Percentiles rank a stretch among this genome's conserved stretches.
Evolutionary conservation across 2,329 filamentous ascomycete genomes (phyloP).

Genomic region (Fusarium sp.): DNA sequence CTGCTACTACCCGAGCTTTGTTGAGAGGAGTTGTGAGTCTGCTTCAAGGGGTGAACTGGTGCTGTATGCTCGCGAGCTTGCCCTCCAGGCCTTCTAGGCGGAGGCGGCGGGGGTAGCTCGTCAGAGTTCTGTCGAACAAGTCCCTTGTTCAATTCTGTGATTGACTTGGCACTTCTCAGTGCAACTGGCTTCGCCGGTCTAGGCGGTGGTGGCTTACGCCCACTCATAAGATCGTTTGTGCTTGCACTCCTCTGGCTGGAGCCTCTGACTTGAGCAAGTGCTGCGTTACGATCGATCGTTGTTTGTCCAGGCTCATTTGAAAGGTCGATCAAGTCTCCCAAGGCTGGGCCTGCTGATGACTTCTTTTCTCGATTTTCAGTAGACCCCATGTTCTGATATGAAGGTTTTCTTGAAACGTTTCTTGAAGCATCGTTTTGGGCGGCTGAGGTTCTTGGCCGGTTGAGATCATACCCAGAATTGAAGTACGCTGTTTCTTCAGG

Average conservation of each 20-base stretch:
- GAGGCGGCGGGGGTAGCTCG: constrained; percentile 51
- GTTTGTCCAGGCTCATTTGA: constrained; percentile 63
- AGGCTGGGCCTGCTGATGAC: constrained; percentile 55
- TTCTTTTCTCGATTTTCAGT: constrained; percentile 38
- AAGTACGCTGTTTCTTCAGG: constrained; percentile 80
- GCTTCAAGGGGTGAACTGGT: constrained; percentile 55
- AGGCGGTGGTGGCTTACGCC: constrained; percentile 61
- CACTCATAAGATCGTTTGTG: constrained; percentile 49
- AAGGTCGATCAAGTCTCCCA: constrained; percentile 72
- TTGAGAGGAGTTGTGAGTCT: constrained; percentile 57
- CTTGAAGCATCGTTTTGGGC: constrained; percentile 46
- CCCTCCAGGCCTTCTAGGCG: constrained; percentile 51
- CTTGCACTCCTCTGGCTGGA: constrained; percentile 42
- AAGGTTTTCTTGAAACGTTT: constrained; percentile 28
- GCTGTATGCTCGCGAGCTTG: constrained; percentile 36
- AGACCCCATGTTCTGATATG: constrained; percentile 48
- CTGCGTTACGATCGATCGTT: constrained; percentile 52
- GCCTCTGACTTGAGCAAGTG: constrained; percentile 49
- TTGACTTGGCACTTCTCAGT: constrained; percentile 61
- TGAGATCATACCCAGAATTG: constrained; percentile 65
- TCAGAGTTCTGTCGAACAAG: constrained; percentile 35
- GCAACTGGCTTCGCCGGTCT: constrained; percentile 70
- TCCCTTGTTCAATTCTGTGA: constrained; percentile 45
- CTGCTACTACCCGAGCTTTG: constrained; percentile 47
- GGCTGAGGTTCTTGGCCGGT: constrained; percentile 46